Evolutionary conservation across 2,329 filamentous ascomycete species (phyloP), one percentile per base, ranked within the genome.

Genomic region (Samsoniella hepiali): DNA sequence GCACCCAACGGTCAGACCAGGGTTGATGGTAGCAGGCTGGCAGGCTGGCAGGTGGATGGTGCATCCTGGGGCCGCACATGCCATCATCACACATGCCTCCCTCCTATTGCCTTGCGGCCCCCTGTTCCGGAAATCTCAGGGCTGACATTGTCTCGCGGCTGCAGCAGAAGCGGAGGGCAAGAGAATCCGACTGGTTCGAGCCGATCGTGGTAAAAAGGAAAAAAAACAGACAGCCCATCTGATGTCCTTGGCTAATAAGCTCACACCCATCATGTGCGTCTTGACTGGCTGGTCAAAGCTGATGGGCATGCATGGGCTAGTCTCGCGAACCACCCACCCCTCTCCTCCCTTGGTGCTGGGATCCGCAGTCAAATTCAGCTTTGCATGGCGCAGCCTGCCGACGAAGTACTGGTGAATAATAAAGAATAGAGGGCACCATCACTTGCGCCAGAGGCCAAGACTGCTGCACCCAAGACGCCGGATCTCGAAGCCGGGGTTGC

Each of bases 291-390:
- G 54, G 36, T 27, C 8, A n/a, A 32, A 8, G 31, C 27, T 15
- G 22, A n/a, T 27, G 27, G 27, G 40, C 54, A 31, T 44, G 51
- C 40, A n/a, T 27, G 27, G 27, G 40, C 54, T 42, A 56, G 51
- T 54, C n/a, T 54, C 34, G 51, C 51, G 34, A 54, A 54, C 45
- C 47, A 31, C 54, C 38, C 54, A 31, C 44, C 56, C 42, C 57
- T 9, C 36, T n/a, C 34, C 31, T 51, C 45, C 57, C 3, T 22
- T 22, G 22, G 22, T 22, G 45, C 57, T 49, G 36, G 59, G 42
- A 54, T 56, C 59, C 59, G 59, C 59, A 62, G 42, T 13, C 42
- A 62, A 49, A 40, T 56, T 62, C 59, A 62, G 59, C 59, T 62
- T 9, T 62, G 42, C 51, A 56, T 49, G 59, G 59, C 54, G 58